A percentile compares a stretch with the other conserved stretches of the same genome.
phyloP scores from a whole-genome alignment of 768 basidiomycete species.

The Favolaschia claudopus region DNA sequence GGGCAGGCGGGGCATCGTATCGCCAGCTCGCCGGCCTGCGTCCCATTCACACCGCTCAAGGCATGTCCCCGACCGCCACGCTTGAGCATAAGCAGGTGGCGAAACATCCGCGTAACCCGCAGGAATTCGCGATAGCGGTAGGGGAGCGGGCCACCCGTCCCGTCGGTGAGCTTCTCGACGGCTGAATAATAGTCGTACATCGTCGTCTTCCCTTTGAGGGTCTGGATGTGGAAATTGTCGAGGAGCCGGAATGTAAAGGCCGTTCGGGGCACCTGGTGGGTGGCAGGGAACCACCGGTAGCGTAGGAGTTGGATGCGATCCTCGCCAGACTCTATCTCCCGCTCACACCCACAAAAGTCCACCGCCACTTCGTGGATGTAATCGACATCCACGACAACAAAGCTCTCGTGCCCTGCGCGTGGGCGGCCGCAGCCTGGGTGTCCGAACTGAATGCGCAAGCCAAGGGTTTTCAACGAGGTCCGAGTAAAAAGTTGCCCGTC shows the following conservation, averaged over 20 bases:
- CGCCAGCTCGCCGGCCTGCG: conserved; percentile 19
- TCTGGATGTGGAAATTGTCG: conserved; percentile 35
- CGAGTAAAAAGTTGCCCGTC: conserved; percentile 16
- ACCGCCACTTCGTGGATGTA: conserved; percentile 35
- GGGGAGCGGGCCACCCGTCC: background rate
- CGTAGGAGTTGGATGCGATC: conserved; percentile 40
- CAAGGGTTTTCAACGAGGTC: conserved; percentile 17
- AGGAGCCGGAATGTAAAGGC: conserved; percentile 38
- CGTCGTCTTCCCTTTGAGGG: background rate
- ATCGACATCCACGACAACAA: conserved; percentile 34
- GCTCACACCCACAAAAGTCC: conserved; percentile 39
- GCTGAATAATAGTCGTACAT: background rate
- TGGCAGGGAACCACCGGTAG: conserved; percentile 38
- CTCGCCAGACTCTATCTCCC: background rate
- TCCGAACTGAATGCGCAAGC: conserved; percentile 33
- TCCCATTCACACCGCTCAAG: background rate
- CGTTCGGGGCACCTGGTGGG: conserved; percentile 32
- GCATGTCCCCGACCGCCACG: background rate
- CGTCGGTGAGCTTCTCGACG: background rate
- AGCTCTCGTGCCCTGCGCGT: conserved; percentile 24
- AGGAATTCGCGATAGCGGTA: background rate
- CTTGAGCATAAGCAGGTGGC: background rate
- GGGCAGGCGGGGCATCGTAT: conserved; percentile 30
- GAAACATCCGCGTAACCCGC: conserved; percentile 1
- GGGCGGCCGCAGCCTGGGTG: conserved; percentile 30